These are phyloP conservation scores for Linanthus parryae DNA, from an alignment of 148 eudicot species.

Conservation along the genomic window DNA sequence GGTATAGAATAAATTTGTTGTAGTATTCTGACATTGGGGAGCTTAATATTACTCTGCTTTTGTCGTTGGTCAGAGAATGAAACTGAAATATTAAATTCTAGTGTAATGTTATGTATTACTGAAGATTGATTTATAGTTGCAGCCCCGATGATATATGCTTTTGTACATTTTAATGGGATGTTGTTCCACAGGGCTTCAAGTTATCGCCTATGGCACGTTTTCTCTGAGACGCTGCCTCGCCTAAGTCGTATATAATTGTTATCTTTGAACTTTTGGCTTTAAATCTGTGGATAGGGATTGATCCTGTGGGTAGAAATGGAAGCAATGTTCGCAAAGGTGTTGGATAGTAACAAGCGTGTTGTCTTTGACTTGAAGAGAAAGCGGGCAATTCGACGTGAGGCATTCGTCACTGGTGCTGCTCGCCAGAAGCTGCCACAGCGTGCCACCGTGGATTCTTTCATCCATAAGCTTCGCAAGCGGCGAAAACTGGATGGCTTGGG, in stretches of 20 bases:
- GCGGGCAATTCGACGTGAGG: slow-evolving; percentile 29
- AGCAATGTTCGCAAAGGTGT: slow-evolving; percentile 57
- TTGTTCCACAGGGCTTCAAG: neutral
- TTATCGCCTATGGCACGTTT: slow-evolving; percentile 21
- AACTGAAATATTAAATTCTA: no score
- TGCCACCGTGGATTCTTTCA: slow-evolving; percentile 30
- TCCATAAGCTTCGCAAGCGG: slow-evolving; percentile 49
- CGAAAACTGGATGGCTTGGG: slow-evolving; percentile 50
- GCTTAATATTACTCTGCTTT: no score
- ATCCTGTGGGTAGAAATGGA: slow-evolving; percentile 52
- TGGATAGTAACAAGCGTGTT: slow-evolving; percentile 44
- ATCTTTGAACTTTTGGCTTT: slow-evolving; percentile 29
- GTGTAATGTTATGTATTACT: no score
- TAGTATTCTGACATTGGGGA: no score
- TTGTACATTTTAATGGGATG: slow-evolving; percentile 1
- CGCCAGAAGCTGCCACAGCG: slow-evolving; percentile 22
- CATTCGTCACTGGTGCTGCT: slow-evolving; percentile 19
- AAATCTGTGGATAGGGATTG: slow-evolving; percentile 42
- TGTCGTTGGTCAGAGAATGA: no score
- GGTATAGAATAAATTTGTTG: no score
- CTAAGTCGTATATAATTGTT: slow-evolving; percentile 16
- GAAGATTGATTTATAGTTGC: neutral
- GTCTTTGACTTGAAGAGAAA: slow-evolving; percentile 55
- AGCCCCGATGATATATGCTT: neutral
- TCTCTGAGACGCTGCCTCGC: slow-evolving; percentile 22